A percentile compares a stretch with the other conserved stretches of the same genome.
phyloP scores from a whole-genome alignment of 1,284 basidiomycete genomes.

The Austroboletus novae-zelandiae region DNA sequence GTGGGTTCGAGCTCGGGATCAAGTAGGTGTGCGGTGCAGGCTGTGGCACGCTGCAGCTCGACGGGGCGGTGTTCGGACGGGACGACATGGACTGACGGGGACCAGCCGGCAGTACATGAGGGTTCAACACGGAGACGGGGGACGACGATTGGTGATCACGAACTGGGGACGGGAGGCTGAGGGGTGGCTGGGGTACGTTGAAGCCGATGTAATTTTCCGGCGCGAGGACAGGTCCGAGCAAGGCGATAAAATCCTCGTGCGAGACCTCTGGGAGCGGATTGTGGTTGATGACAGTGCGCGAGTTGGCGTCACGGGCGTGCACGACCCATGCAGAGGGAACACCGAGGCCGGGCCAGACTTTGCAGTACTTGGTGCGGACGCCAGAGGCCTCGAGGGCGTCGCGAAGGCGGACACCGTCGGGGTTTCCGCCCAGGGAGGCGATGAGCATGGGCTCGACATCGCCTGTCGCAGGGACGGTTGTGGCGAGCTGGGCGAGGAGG shows the following conservation, averaged over 20 bases:
- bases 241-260: conserved; percentile 77
- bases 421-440: conserved; percentile 68
- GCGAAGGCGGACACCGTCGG: conserved; percentile 61
- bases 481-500: conserved; percentile 62
- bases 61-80: conserved; percentile 23
- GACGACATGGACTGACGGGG: conserved; percentile 24
- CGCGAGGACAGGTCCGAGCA: conserved; percentile 71
- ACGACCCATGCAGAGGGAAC: conserved; percentile 82
- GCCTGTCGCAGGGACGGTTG: conserved; percentile 25
- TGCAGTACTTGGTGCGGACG: conserved; percentile 69
- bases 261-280: conserved; percentile 81
- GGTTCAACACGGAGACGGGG: conserved; percentile 38
- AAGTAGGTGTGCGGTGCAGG: conserved; percentile 7
- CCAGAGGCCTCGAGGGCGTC: conserved; percentile 64
- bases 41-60: conserved; percentile 3
- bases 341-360: conserved; percentile 64
- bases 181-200: conserved; percentile 12
- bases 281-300: conserved; percentile 74
- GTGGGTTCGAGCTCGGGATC: conserved; percentile 39
- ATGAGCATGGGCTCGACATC: conserved; percentile 66
- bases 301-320: conserved; percentile 65
- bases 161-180: conserved; percentile 18
- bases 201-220: conserved; percentile 65
- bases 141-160: conserved; percentile 32
- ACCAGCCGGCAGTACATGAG: conserved; percentile 32